Percentiles rank a stretch among this genome's conserved stretches.
Evolutionary conservation across 495 filamentous ascomycete species (phyloP).

Genomic region (Hypoxylon trugodes): DNA sequence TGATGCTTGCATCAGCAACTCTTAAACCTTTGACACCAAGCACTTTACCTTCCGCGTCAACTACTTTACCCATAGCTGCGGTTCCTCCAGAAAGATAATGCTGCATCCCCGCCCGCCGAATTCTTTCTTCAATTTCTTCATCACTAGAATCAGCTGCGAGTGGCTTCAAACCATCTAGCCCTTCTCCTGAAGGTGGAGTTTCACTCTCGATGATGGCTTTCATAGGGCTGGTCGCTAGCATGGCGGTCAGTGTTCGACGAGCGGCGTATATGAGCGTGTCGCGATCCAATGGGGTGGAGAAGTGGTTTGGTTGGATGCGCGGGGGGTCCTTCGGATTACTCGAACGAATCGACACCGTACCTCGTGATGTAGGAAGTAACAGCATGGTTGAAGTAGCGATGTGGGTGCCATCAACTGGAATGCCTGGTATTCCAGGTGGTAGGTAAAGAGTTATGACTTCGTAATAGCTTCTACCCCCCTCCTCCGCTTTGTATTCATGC

Average conservation of each 20-base stretch:
- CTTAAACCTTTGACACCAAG: conserved; percentile 59
- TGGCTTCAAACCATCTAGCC: conserved; percentile 12
- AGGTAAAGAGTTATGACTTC: conserved; percentile 21
- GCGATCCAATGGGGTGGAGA: conserved; percentile 20
- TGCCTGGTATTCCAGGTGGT: conserved; percentile 21
- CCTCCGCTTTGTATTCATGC: conserved; percentile 39
- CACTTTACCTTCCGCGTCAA: conserved; percentile 60
- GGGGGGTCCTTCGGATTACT: conserved; percentile 30
- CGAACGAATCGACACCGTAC: conserved; percentile 47
- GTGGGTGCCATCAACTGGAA: conserved; percentile 50
- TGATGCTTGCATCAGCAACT: conserved; percentile 66
- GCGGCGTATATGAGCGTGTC: conserved; percentile 24
- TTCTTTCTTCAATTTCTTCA: conserved; percentile 20
- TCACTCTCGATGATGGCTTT: conserved; percentile 24
- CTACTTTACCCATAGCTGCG: conserved; percentile 61
- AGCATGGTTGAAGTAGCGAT: conserved; percentile 48
- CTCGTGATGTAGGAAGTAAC: conserved; percentile 49
- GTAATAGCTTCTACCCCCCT: conserved; percentile 22
- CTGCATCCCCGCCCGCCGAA: conserved; percentile 24
- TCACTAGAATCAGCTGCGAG: conserved; percentile 25
- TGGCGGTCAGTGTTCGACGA: conserved; percentile 1
- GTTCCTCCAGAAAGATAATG: conserved; percentile 59
- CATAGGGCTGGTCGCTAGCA: conserved; percentile 7
- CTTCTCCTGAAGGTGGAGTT: conserved; percentile 20
- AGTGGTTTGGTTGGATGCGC: conserved; percentile 11